phyloP scores from a whole-genome alignment of 169 alveolate genomes.

The Theileria parva region DNA sequence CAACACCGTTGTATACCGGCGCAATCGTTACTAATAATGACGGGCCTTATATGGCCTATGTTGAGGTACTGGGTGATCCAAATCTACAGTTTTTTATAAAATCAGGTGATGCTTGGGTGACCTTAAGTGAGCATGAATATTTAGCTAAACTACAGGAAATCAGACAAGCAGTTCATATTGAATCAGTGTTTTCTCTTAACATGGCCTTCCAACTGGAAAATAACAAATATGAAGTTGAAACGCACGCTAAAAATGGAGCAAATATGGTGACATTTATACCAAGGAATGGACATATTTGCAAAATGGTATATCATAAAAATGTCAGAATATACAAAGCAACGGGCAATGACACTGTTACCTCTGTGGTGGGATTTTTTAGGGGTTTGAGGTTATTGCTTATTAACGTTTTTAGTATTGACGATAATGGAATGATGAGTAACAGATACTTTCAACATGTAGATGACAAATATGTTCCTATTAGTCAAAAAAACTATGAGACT shows the following conservation, averaged over 20 bases:
- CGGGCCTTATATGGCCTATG: not conserved
- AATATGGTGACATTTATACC: slow-evolving; percentile 1
- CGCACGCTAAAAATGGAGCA: not conserved
- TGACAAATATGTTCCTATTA: not conserved
- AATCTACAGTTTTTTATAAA: not conserved
- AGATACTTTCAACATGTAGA: not conserved
- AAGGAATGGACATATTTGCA: not conserved
- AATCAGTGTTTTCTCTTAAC: not conserved
- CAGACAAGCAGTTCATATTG: not conserved
- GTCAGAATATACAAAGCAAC: not conserved
- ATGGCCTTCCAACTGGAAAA: not conserved
- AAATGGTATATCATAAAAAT: not conserved
- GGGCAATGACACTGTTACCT: not conserved
- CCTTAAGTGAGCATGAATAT: not conserved
- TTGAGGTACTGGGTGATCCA: not conserved
- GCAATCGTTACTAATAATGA: not conserved
- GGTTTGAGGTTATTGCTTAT: not conserved
- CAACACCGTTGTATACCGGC: not conserved
- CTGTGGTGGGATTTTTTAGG: not conserved
- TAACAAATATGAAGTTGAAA: not conserved
- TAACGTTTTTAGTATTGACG: not conserved
- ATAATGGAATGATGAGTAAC: not conserved
- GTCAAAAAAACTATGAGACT: not conserved
- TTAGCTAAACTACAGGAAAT: not conserved
- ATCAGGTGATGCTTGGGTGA: not conserved